phyloP scores from a whole-genome alignment of 768 basidiomycete genomes.

The Pleurotus tuoliensis region DNA sequence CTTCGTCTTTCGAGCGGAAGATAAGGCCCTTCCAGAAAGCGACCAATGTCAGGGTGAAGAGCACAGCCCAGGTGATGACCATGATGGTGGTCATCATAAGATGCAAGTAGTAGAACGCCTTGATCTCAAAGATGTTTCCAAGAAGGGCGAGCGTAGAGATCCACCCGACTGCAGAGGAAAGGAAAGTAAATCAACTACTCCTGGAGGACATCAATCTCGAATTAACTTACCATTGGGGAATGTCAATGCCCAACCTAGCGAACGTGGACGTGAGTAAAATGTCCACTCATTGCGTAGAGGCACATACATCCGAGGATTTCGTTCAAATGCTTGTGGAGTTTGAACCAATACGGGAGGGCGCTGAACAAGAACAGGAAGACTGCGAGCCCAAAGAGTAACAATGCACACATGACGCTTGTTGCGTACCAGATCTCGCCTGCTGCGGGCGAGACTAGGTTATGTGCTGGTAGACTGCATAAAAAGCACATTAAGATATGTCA shows the following conservation, averaged over 20 bases:
- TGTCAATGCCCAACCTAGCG: constrained; percentile 39
- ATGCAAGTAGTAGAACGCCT: constrained; percentile 35
- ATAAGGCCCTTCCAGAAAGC: constrained; percentile 42
- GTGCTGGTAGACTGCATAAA: constrained; percentile 24
- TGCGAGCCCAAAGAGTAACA: constrained; percentile 43
- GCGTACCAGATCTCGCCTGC: constrained; percentile 46
- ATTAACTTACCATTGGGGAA: constrained; percentile 36
- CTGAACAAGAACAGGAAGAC: constrained; percentile 45
- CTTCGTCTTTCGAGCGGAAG: constrained; percentile 36
- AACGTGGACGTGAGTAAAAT: too few relatives aligned
- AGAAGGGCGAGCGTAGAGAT: constrained; percentile 37
- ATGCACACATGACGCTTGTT: constrained; percentile 29
- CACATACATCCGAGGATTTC: constrained; percentile 43
- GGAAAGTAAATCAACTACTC: not conserved
- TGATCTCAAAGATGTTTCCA: constrained; percentile 36
- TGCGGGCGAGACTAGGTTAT: constrained; percentile 29
- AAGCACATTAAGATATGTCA: not conserved
- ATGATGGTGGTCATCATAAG: constrained; percentile 36
- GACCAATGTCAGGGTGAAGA: constrained; percentile 35
- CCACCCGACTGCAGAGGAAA: constrained; percentile 33
- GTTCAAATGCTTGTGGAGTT: constrained; percentile 39
- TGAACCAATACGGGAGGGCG: constrained; percentile 44
- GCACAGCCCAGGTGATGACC: constrained; percentile 34
- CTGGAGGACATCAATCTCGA: not conserved
- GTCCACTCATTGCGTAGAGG: not conserved